Conservation (phyloP, 2,329 filamentous ascomycete species). For the Phialocephala subalpina region DNA sequence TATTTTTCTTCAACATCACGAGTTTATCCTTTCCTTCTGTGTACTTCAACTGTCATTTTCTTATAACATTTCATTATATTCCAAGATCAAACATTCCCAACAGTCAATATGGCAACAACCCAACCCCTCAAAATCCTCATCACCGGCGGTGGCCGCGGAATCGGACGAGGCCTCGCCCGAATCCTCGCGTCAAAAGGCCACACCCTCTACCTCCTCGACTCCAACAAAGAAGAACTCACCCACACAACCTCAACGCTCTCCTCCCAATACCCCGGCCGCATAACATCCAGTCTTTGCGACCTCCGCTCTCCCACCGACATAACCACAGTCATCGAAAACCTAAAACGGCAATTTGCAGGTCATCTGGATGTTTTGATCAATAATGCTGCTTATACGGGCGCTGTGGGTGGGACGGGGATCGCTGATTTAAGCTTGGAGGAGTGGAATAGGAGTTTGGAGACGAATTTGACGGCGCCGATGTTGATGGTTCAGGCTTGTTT, state of each 20-base stretch:
- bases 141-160: slow-evolving; percentile 1
- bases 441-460: slow-evolving; percentile 8
- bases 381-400: slow-evolving; percentile 1
- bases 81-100: neutral
- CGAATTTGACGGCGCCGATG: slow-evolving; percentile 4
- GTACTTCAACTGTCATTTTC: neutral
- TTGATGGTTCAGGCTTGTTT: neutral
- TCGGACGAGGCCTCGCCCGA: slow-evolving; percentile 2
- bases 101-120: neutral
- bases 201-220: neutral
- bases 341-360: neutral
- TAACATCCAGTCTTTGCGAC: neutral
- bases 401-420: neutral
- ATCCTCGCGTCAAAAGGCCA: slow-evolving; percentile 11
- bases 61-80: neutral
- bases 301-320: neutral
- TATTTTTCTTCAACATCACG: neutral
- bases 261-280: neutral
- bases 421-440: neutral
- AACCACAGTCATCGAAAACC: neutral
- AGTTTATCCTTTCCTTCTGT: neutral
- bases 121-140: slow-evolving; percentile 9
- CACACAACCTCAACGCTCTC: neutral
- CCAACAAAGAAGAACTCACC: neutral
- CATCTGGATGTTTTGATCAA: slow-evolving; percentile 5